phyloP scores from a whole-genome alignment of 192 early-diverging fungal species.

The Entomortierella parvispora region DNA sequence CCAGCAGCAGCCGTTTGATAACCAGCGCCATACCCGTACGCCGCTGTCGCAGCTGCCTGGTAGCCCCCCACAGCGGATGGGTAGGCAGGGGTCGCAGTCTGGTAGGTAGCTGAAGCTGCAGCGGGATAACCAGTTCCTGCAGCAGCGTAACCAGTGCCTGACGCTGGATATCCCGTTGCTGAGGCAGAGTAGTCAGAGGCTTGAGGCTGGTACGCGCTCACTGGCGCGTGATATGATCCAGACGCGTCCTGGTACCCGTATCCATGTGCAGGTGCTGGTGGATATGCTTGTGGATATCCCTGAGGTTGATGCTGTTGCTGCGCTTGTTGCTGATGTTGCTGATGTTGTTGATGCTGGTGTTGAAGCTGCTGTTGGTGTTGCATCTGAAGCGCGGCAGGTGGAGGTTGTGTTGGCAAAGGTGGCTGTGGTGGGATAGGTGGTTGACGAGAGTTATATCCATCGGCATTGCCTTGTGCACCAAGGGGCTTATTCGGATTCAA shows the following conservation, averaged over 20 bases:
- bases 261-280: slow-evolving; percentile 6
- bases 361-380: slow-evolving; percentile 36
- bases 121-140: slow-evolving; percentile 30
- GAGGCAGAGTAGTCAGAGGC: slow-evolving; percentile 9
- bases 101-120: slow-evolving; percentile 14
- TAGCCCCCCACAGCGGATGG: too few relatives aligned
- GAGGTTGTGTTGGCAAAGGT: slow-evolving; percentile 34
- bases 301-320: slow-evolving; percentile 18
- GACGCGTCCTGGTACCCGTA: slow-evolving; percentile 7
- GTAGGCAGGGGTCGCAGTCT: slow-evolving; percentile 5
- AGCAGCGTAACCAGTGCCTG: not conserved
- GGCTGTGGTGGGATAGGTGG: slow-evolving; percentile 6
- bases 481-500: slow-evolving; percentile 27
- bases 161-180: slow-evolving; percentile 21
- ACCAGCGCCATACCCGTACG: not conserved
- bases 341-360: slow-evolving; percentile 27
- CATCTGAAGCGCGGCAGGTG: slow-evolving; percentile 32
- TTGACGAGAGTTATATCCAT: slow-evolving; percentile 26
- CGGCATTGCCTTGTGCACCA: slow-evolving; percentile 5
- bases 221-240: slow-evolving; percentile 1
- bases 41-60: slow-evolving; percentile 16
- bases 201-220: slow-evolving; percentile 13
- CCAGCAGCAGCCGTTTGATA: slow-evolving; percentile 4
- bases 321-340: slow-evolving; percentile 20
- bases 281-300: slow-evolving; percentile 24